These are phyloP conservation scores for Quillaja saponaria DNA, from an alignment of 306 rosid species.

Conservation along the genomic window DNA sequence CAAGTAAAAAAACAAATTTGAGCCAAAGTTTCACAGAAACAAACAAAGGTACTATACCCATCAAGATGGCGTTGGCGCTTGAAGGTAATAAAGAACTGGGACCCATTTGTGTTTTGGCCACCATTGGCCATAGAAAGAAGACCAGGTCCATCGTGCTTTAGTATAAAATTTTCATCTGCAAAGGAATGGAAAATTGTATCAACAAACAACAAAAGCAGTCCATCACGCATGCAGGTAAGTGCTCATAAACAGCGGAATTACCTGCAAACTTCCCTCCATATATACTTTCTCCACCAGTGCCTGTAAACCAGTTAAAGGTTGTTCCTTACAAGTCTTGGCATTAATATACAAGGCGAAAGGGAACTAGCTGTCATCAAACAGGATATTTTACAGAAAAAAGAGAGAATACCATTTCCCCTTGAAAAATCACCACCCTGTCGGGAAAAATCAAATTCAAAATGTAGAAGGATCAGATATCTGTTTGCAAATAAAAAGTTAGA, in stretches of 20 bases:
- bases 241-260: slow-evolving; percentile 33
- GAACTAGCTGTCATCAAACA: slow-evolving; percentile 31
- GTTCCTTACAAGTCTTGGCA: slow-evolving; percentile 40
- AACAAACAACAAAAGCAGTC: slow-evolving; percentile 24
- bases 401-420: slow-evolving; percentile 79
- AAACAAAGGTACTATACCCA: slow-evolving; percentile 56
- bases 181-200: slow-evolving; percentile 17
- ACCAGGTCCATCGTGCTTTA: slow-evolving; percentile 85
- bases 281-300: slow-evolving; percentile 97
- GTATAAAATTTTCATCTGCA: slow-evolving; percentile 87
- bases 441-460: slow-evolving; percentile 9
- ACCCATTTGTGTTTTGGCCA: slow-evolving; percentile 94
- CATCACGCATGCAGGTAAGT: slow-evolving; percentile 16
- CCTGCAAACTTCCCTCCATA: slow-evolving; percentile 97
- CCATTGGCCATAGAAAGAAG: slow-evolving; percentile 94
- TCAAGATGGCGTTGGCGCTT: slow-evolving; percentile 89
- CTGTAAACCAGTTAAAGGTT: slow-evolving; percentile 58
- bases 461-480: slow-evolving; percentile 18
- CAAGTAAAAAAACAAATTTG: too few relatives aligned
- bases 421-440: slow-evolving; percentile 96
- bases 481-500: slow-evolving; percentile 17
- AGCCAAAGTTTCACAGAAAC: slow-evolving; percentile 18
- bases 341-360: slow-evolving; percentile 33
- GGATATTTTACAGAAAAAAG: slow-evolving; percentile 27
- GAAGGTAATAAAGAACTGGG: slow-evolving; percentile 90